phyloP scores from a whole-genome alignment of 805 yeast species.

The Candida fluviatilis region DNA sequence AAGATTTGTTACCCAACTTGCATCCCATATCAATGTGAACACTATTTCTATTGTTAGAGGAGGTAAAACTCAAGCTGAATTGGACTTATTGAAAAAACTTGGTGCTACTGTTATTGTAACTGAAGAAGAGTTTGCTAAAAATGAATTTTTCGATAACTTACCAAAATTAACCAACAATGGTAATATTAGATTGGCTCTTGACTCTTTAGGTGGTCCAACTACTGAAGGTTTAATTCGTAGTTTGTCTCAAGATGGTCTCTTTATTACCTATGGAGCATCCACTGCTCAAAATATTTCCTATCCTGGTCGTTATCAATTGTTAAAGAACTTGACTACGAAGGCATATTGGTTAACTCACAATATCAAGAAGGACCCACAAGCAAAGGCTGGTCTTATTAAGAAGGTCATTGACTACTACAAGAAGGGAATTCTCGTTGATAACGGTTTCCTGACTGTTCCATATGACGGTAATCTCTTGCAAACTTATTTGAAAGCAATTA shows the following conservation, averaged over 20 bases:
- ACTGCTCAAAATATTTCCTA: constrained; percentile 14
- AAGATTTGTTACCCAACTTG: constrained; percentile 27
- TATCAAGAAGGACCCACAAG: constrained; percentile 44
- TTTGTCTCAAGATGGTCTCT: constrained; percentile 22
- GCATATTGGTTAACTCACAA: constrained; percentile 32
- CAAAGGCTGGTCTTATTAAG: constrained; percentile 51
- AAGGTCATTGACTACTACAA: constrained; percentile 57
- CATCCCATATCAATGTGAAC: constrained; percentile 19
- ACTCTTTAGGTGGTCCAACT: constrained; percentile 28
- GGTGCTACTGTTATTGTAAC: constrained; percentile 31
- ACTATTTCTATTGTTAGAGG: constrained; percentile 25
- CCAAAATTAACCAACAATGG: constrained; percentile 12
- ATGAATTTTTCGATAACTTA: constrained; percentile 14
- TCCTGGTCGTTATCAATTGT: constrained; percentile 22
- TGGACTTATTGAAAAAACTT: constrained; percentile 16
- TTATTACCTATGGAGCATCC: constrained; percentile 26
- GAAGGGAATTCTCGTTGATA: constrained; percentile 48
- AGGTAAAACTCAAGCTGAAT: constrained; percentile 22
- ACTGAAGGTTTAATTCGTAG: constrained; percentile 17
- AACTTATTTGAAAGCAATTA: constrained; percentile 42
- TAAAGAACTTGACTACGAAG: constrained; percentile 24
- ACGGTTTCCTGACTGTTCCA: constrained; percentile 37
- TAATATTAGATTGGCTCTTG: constrained; percentile 26
- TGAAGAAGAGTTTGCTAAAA: constrained; percentile 21
- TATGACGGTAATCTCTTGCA: constrained; percentile 38